Conservation (phyloP, 2,329 filamentous ascomycete genomes). For the Calonectria hongkongensis region DNA sequence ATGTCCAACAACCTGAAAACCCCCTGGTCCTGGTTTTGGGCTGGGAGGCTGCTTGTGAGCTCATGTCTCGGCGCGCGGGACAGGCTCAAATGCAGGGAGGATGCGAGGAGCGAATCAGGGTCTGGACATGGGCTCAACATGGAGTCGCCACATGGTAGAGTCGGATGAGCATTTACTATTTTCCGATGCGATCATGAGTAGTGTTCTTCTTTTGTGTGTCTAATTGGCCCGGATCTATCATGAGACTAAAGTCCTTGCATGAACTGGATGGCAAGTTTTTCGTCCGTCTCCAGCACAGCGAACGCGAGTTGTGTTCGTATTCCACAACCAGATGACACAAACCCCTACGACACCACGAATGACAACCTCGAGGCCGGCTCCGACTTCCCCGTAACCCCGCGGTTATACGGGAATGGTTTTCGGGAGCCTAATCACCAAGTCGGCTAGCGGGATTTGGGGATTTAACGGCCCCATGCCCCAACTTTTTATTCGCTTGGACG, state of each 20-base stretch:
- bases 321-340: background rate
- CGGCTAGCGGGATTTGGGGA: background rate
- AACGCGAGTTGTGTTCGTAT: background rate
- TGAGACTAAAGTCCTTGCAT: too few species aligned
- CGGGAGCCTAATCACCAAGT: background rate
- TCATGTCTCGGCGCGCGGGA: conserved; percentile 4
- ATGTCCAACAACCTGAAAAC: conserved; percentile 21
- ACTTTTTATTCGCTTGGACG: conserved; percentile 1
- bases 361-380: background rate
- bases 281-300: background rate
- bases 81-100: background rate
- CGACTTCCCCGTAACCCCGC: background rate
- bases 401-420: background rate
- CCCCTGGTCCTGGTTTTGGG: conserved; percentile 11
- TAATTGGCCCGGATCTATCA: background rate
- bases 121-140: conserved; percentile 4
- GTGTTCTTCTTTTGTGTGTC: too few species aligned
- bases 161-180: conserved; percentile 8
- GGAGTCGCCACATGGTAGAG: background rate
- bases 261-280: too few species aligned
- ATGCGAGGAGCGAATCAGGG: conserved; percentile 14
- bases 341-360: background rate
- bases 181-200: background rate
- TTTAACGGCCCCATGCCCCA: conserved; percentile 5
- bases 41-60: conserved; percentile 4